Evolutionary conservation across 176 grass and related monocot species (phyloP).

Genomic region (Aechmea fasciata): DNA sequence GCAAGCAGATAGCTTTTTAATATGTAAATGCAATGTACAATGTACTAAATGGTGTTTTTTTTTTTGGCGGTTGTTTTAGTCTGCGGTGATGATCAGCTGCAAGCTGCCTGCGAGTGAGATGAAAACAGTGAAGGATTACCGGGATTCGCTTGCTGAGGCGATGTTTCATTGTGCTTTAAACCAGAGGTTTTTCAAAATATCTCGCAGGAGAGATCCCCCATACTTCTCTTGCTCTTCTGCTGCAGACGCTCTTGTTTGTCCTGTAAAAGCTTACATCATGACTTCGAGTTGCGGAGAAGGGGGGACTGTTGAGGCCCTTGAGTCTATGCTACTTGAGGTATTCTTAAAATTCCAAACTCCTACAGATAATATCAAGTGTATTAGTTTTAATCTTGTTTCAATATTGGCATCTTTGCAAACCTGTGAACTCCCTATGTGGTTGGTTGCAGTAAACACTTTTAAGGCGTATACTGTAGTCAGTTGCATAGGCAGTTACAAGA

Average conservation of each 20-base stretch:
- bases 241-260: constrained; percentile 73
- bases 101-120: constrained; percentile 79
- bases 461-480: too few species aligned
- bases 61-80: constrained; percentile 46
- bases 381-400: neutral
- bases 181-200: constrained; percentile 97
- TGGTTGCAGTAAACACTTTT: too few species aligned
- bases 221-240: constrained; percentile 96
- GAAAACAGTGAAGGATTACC: constrained; percentile 85
- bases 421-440: too few species aligned
- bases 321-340: constrained; percentile 96
- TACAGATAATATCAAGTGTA: constrained; percentile 9
- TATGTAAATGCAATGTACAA: neutral
- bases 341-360: constrained; percentile 28
- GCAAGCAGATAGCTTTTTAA: too few species aligned
- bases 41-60: constrained; percentile 8
- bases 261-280: constrained; percentile 96
- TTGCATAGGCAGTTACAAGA: too few species aligned
- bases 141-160: constrained; percentile 74
- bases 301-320: constrained; percentile 84
- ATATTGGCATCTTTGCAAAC: neutral
- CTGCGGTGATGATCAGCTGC: constrained; percentile 94
- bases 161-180: constrained; percentile 98
- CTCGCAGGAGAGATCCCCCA: constrained; percentile 74
- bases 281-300: constrained; percentile 90